phyloP scores from a whole-genome alignment of 805 yeast genomes.

The Metschnikowia dekortorum region DNA sequence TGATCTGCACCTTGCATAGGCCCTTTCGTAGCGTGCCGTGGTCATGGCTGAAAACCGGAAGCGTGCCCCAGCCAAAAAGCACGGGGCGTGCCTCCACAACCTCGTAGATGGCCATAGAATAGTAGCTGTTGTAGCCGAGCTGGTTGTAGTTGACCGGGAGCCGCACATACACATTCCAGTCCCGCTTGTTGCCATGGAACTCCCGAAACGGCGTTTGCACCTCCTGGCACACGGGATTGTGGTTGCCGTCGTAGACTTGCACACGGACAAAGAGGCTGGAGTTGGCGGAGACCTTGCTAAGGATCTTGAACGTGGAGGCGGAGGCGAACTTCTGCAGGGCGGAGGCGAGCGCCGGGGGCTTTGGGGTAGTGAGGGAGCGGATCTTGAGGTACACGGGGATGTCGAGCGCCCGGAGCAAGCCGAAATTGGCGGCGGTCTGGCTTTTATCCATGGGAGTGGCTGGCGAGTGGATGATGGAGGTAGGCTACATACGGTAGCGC shows the following conservation, averaged over 20 bases:
- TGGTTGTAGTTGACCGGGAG: constrained; percentile 71
- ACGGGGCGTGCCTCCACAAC: constrained; percentile 49
- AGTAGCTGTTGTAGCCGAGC: constrained; percentile 56
- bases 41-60: constrained; percentile 51
- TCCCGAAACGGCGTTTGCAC: constrained; percentile 34
- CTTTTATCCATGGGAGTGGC: constrained; percentile 1
- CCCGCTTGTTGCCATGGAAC: constrained; percentile 32
- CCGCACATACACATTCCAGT: constrained; percentile 72
- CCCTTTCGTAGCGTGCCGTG: constrained; percentile 67
- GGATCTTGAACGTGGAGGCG: constrained; percentile 31
- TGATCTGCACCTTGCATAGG: constrained; percentile 45
- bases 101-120: constrained; percentile 66
- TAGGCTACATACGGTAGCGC: no score
- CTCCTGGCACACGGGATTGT: constrained; percentile 26
- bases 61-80: constrained; percentile 57
- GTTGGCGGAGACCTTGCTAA: constrained; percentile 27
- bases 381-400: constrained; percentile 32
- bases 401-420: constrained; percentile 35
- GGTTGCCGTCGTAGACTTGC: constrained; percentile 29
- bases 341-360: constrained; percentile 8
- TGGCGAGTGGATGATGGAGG: not conserved
- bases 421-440: constrained; percentile 30
- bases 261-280: constrained; percentile 34
- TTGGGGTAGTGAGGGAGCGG: constrained; percentile 22
- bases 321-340: constrained; percentile 32